Percentiles rank a stretch among this genome's conserved stretches.
These are phyloP conservation scores for Apiospora marii DNA, from an alignment of 2,329 filamentous ascomycete genomes.

Conservation along the genomic window DNA sequence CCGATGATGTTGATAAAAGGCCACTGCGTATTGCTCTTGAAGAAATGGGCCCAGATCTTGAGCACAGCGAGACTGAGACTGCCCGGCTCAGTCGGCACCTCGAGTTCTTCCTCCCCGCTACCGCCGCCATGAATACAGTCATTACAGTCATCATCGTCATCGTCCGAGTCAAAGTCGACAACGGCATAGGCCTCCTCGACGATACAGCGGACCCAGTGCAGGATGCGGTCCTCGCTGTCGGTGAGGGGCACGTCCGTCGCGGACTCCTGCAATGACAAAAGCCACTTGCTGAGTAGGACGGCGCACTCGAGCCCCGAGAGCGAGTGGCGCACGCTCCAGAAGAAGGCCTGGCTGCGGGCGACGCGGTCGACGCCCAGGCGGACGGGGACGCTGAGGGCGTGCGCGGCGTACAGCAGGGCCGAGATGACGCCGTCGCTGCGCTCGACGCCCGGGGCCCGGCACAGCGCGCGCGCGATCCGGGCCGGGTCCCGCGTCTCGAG, in stretches of 20 bases:
- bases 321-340: constrained; percentile 65
- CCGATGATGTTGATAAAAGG: constrained; percentile 56
- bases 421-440: constrained; percentile 56
- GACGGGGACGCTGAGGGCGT: constrained; percentile 63
- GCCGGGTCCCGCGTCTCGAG: constrained; percentile 53
- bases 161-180: constrained; percentile 49
- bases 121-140: neutral
- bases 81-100: constrained; percentile 39
- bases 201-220: constrained; percentile 55
- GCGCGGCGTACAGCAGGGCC: constrained; percentile 60
- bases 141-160: neutral
- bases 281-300: constrained; percentile 60
- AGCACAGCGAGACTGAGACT: constrained; percentile 49
- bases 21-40: constrained; percentile 57
- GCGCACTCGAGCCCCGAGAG: constrained; percentile 63
- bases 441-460: constrained; percentile 49
- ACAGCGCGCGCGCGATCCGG: constrained; percentile 49
- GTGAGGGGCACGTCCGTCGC: constrained; percentile 34
- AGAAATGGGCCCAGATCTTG: constrained; percentile 56
- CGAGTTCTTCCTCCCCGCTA: constrained; percentile 32
- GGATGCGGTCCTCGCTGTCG: constrained; percentile 51
- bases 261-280: constrained; percentile 40
- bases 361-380: constrained; percentile 62
- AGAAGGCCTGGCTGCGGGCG: constrained; percentile 61
- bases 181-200: constrained; percentile 52